Conservation (phyloP, 139 green algal genomes). For the Chlorella sorokiniana region DNA sequence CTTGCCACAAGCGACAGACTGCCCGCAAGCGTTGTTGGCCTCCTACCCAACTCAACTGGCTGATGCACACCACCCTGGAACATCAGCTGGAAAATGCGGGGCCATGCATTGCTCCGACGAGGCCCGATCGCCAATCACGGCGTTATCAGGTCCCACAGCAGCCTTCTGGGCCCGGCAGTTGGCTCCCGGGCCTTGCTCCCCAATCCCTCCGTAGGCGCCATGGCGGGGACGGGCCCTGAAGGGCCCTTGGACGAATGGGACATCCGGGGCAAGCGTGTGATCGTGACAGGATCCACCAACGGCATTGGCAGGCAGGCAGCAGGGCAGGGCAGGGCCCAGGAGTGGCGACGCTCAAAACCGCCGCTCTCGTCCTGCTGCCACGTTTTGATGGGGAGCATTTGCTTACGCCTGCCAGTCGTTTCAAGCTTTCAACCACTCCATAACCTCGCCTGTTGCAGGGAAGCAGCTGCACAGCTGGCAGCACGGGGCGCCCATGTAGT, state of each 20-base stretch:
- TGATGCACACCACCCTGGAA: neutral
- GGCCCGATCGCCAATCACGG: too few species aligned
- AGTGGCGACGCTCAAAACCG: too few species aligned
- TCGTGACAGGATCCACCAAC: constrained; percentile 49
- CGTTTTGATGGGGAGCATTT: neutral
- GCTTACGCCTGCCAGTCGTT: neutral
- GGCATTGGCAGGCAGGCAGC: constrained; percentile 50
- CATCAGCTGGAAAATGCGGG: neutral
- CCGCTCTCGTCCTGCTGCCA: neutral
- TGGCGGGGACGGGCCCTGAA: neutral
- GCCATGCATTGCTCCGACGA: neutral
- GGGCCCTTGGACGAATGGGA: neutral
- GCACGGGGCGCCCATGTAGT: constrained; percentile 37
- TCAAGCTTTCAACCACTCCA: neutral
- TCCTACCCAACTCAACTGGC: neutral
- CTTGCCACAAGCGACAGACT: neutral
- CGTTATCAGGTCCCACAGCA: too few species aligned
- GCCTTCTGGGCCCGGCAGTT: too few species aligned
- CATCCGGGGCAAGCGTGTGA: constrained; percentile 2
- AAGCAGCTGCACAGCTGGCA: constrained; percentile 46
- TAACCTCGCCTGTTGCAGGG: constrained; percentile 21
- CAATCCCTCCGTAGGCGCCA: too few species aligned
- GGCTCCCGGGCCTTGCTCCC: too few species aligned
- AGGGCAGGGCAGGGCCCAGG: neutral
- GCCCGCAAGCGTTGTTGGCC: neutral